Base-by-base conservation (phyloP, 805 yeast genomes). In the Starmerella powellii region DNA sequence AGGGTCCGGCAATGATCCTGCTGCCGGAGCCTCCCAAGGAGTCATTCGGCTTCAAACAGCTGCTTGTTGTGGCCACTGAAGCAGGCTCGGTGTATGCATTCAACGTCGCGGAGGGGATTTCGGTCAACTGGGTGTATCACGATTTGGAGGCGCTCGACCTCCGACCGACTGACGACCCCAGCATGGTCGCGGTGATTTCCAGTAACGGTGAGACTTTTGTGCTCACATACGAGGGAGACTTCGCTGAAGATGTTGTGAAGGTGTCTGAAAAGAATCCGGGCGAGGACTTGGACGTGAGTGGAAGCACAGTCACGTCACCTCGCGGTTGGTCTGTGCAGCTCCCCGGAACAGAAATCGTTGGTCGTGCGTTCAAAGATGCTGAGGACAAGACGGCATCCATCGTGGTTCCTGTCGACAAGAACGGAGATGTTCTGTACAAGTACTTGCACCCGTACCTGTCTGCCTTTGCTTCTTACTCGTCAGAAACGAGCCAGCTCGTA, bases 361-460 rank as follows among this genome's bases (percentile, higher is more conserved):
- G 68, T 0, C 57, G 64, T 26, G 63, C 67, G 0, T 32, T 58
- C 2, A 66, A 74, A 42, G 64, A 64, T 34, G 61, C 63, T 2
- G 58, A 56, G 12, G 71, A 65, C 16, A 52, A 57, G 11, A 63
- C 70, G 4, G 75, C 79, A 0, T 78, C 79, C 12, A 57, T 78
- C 37, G 96, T 94, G 8, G 68, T 73, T 20, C 73, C 80, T 0
- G 62, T 81, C 23, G 28, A 21, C 27, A 78, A 79, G 17, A 77
- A 80, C 51, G 48, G 44, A 2, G 37, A 78, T 1, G 88, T 84
- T 1, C 62, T 85, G 31, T 85, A 87, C 71, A 91, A 88, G 60
- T 87, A 80, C 58, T 62, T 87, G 46, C 70, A 81, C 54, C 94
- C 93, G 17, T 75, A 82, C 53, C 45, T 73, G 17, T 65, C 79